phyloP scores from a whole-genome alignment of 129 eudicot species.

The Gnaphalium uliginosum region DNA sequence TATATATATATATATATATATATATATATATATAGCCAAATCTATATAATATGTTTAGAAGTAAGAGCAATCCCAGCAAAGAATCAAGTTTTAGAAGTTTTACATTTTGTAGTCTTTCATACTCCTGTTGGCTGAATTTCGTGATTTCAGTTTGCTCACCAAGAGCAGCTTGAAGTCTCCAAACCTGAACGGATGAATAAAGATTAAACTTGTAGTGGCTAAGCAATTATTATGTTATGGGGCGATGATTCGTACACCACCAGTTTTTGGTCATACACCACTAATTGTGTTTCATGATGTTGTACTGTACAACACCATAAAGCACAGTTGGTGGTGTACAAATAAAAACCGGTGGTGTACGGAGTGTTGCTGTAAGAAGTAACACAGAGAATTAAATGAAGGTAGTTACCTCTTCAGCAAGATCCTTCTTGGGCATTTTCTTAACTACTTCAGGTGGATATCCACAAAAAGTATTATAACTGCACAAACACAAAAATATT shows the following conservation, averaged over 20 bases:
- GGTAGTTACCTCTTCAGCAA: slow-evolving; percentile 57
- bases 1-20: too few relatives aligned
- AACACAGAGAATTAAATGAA: not conserved
- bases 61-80: not conserved
- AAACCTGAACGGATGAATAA: slow-evolving; percentile 43
- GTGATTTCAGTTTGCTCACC: slow-evolving; percentile 75
- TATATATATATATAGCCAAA: not conserved
- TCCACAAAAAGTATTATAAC: slow-evolving; percentile 62
- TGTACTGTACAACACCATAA: too few relatives aligned
- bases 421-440: slow-evolving; percentile 71
- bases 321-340: too few relatives aligned
- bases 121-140: slow-evolving; percentile 68
- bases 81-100: slow-evolving; percentile 6
- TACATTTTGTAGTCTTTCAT: slow-evolving; percentile 86
- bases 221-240: too few relatives aligned
- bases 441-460: slow-evolving; percentile 73
- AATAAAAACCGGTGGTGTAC: too few relatives aligned
- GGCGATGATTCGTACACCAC: too few relatives aligned
- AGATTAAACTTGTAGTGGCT: slow-evolving; percentile 1
- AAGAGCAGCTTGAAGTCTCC: slow-evolving; percentile 84
- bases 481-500: slow-evolving; percentile 24
- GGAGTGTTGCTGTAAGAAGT: not conserved
- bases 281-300: too few relatives aligned
- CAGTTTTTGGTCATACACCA: too few relatives aligned
- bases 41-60: not conserved